Evolutionary conservation across 306 rosid species (phyloP).

Genomic region (Mimosa bimucronata): DNA sequence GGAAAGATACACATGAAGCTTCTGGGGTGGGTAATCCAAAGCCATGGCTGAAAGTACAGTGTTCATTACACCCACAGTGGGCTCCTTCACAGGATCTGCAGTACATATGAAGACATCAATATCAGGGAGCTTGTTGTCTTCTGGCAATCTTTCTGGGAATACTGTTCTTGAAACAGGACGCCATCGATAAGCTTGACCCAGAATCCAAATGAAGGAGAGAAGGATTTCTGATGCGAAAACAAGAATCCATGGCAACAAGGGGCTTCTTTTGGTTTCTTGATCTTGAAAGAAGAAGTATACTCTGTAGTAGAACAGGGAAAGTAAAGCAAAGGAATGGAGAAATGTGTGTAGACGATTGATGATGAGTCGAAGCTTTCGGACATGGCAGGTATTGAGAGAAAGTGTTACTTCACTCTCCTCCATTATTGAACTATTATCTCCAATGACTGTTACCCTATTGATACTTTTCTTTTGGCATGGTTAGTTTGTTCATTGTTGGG

Average conservation of each 20-base stretch:
- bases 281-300: constrained; percentile 45
- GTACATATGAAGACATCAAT: constrained; percentile 78
- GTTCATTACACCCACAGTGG: constrained; percentile 71
- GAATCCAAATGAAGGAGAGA: constrained; percentile 68
- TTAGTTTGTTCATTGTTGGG: no score
- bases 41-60: constrained; percentile 77
- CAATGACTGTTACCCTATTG: no score
- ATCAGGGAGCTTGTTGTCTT: constrained; percentile 55
- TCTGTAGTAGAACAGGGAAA: constrained; percentile 59
- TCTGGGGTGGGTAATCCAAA: constrained; percentile 67
- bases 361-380: constrained; percentile 43
- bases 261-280: constrained; percentile 25
- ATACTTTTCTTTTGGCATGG: no score
- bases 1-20: constrained; percentile 73
- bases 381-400: constrained; percentile 52
- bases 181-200: constrained; percentile 61
- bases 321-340: constrained; percentile 56
- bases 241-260: constrained; percentile 55
- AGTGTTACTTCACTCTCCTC: constrained; percentile 37
- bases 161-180: constrained; percentile 53
- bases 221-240: constrained; percentile 60
- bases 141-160: constrained; percentile 63
- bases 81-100: constrained; percentile 70
- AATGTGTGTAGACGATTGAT: constrained; percentile 52
- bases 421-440: constrained; percentile 31